These are phyloP conservation scores for Ustulina deusta DNA, from an alignment of 2,329 filamentous ascomycete species.

Conservation along the genomic window DNA sequence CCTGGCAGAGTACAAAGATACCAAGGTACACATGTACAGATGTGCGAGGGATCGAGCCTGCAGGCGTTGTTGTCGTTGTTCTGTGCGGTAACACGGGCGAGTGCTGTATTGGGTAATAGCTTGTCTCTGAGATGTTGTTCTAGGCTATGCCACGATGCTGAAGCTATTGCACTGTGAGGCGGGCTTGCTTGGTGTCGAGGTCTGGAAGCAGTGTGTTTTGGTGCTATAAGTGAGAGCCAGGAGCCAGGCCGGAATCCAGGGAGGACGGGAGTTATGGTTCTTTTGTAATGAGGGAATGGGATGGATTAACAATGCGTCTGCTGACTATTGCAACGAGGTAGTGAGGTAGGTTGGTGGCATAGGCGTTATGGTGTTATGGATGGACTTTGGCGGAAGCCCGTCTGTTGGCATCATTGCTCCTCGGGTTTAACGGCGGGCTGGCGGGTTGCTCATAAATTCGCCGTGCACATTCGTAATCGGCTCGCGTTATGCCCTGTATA, in stretches of 20 bases:
- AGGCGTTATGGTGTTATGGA: constrained; percentile 5
- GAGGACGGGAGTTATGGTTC: constrained; percentile 37
- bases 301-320: constrained; percentile 39
- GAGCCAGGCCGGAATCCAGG: constrained; percentile 15
- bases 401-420: constrained; percentile 9
- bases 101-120: constrained; percentile 34
- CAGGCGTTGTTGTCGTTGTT: constrained; percentile 6
- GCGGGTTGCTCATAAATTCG: constrained; percentile 36
- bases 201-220: constrained; percentile 25
- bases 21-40: constrained; percentile 34
- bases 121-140: constrained; percentile 28
- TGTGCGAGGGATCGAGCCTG: constrained; percentile 18
- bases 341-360: background rate
- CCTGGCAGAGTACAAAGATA: constrained; percentile 22
- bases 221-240: constrained; percentile 12
- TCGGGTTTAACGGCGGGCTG: constrained; percentile 48
- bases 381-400: constrained; percentile 35
- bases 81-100: constrained; percentile 15
- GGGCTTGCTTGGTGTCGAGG: constrained; percentile 31
- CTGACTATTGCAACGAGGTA: constrained; percentile 34
- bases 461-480: constrained; percentile 47
- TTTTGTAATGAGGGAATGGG: constrained; percentile 38
- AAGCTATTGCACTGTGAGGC: constrained; percentile 35
- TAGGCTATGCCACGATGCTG: constrained; percentile 31
- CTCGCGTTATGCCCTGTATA: constrained; percentile 34